phyloP scores from a whole-genome alignment of 2,329 filamentous ascomycete genomes.

The Penicillium oxalicum region DNA sequence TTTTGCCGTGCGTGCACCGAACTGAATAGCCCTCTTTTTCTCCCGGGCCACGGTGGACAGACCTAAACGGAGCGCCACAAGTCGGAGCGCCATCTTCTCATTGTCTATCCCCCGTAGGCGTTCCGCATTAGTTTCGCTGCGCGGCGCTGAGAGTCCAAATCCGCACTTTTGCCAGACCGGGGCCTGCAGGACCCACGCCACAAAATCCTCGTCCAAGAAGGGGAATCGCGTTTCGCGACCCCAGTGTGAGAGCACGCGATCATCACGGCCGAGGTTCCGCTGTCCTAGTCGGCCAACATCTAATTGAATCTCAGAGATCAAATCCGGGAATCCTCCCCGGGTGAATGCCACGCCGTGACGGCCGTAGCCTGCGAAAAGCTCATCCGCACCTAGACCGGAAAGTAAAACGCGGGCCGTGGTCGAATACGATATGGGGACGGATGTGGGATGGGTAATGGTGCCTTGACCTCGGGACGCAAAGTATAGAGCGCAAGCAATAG shows the following conservation, averaged over 20 bases:
- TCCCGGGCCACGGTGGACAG: conserved; percentile 69
- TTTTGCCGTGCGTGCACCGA: conserved; percentile 75
- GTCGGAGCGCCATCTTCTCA: conserved; percentile 72
- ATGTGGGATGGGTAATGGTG: conserved; percentile 25
- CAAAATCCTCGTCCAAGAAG: conserved; percentile 78
- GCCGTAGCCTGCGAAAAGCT: conserved; percentile 89
- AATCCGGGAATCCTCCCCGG: conserved; percentile 60
- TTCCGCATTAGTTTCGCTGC: conserved; percentile 13
- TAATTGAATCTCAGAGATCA: conserved; percentile 75
- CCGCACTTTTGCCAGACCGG: conserved; percentile 85
- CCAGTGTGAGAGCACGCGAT: conserved; percentile 85
- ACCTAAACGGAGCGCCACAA: conserved; percentile 68
- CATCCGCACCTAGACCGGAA: conserved; percentile 90
- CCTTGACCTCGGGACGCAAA: conserved; percentile 78
- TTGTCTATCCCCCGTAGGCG: conserved; percentile 44
- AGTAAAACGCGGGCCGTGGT: conserved; percentile 76
- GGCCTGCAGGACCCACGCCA: conserved; percentile 68
- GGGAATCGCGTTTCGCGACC: conserved; percentile 84
- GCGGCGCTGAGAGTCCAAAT: conserved; percentile 53
- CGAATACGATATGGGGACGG: conserved; percentile 43
- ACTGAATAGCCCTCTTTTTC: conserved; percentile 89
- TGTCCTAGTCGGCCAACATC: conserved; percentile 82
- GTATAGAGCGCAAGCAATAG: conserved; percentile 88
- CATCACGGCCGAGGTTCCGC: conserved; percentile 91
- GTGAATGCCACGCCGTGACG: conserved; percentile 74